Evolutionary conservation across 345 rosid species (phyloP), one percentile per base, ranked within the genome.

Genomic region (Trapa incisa): DNA sequence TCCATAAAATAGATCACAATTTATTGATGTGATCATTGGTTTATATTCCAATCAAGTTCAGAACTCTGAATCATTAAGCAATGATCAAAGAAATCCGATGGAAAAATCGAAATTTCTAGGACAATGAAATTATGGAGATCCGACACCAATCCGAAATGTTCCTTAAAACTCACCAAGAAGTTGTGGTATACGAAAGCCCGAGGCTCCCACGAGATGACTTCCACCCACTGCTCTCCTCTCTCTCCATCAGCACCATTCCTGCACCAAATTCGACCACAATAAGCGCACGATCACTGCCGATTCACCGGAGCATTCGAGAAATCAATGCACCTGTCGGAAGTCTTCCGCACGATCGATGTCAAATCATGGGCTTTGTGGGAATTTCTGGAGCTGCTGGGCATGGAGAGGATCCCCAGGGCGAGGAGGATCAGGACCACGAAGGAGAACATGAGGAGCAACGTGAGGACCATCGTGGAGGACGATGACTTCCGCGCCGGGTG

Each of bases 161-260:
- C 60, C 35, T 54, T 54, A 7, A 54, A 52, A 54, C 91, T 85
- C 37, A 94, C 97, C 92, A 94, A 77, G 69, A 94, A 91, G 77
- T 90, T 93, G 74, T 86, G 99, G 78, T 88, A 88, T 63, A 93
- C 43, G 75, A 79, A 81, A 65, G 96, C 96, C 64, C 95, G 80
- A 76, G 99, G 97, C 78, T 90, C 97, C 96, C 97, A 93, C 0
- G 95, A 93, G 78, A 93, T 82, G 47, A 91, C 80, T 74, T 93
- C 97, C 37, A 81, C 92, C 97, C 95, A 88, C 61, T 75, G 86
- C 75, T 86, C 92, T 17, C 71, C 79, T 76, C 72, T 72, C 60
- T 77, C 81, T 32, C 77, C 90, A 70, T 79, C 90, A 13, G 54
- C 83, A 4, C 68, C 86, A 29, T 68, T 74, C 64, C 86, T 81